Conservation (phyloP, 164 flowering plant species). For the Macadamia tetraphylla region DNA sequence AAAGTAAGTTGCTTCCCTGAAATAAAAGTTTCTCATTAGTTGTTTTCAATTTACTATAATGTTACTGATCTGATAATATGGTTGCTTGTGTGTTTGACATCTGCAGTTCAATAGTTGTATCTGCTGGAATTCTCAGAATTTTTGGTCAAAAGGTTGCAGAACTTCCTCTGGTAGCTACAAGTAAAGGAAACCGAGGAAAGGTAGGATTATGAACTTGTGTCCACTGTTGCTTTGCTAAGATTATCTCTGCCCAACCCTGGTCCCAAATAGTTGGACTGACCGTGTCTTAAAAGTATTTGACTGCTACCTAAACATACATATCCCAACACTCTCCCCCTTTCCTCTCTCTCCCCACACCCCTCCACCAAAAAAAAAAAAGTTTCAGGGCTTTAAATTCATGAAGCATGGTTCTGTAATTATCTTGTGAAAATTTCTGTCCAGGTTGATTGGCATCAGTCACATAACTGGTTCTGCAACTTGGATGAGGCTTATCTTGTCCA, state of each 20-base stretch:
- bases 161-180: constrained; percentile 91
- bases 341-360: not conserved
- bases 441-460: too few relatives aligned
- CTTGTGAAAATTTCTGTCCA: too few relatives aligned
- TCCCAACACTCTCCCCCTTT: too few relatives aligned
- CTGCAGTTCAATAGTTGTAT: constrained; percentile 74
- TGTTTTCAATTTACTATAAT: not conserved
- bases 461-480: too few relatives aligned
- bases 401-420: too few relatives aligned
- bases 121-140: constrained; percentile 85
- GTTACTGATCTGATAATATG: not conserved
- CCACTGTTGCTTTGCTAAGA: not conserved
- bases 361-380: too few relatives aligned
- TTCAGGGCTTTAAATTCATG: too few relatives aligned
- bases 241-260: too few relatives aligned
- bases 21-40: not conserved
- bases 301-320: too few relatives aligned
- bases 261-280: too few relatives aligned
- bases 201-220: constrained; percentile 30
- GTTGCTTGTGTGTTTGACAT: not conserved
- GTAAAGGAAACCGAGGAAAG: constrained; percentile 71
- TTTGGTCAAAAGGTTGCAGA: constrained; percentile 87
- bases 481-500: too few relatives aligned
- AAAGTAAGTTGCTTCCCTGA: constrained; percentile 38
- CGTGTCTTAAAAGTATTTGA: too few relatives aligned